Conservation (phyloP, 2,329 filamentous ascomycete species). For the Reticulascus tulasneorum region DNA sequence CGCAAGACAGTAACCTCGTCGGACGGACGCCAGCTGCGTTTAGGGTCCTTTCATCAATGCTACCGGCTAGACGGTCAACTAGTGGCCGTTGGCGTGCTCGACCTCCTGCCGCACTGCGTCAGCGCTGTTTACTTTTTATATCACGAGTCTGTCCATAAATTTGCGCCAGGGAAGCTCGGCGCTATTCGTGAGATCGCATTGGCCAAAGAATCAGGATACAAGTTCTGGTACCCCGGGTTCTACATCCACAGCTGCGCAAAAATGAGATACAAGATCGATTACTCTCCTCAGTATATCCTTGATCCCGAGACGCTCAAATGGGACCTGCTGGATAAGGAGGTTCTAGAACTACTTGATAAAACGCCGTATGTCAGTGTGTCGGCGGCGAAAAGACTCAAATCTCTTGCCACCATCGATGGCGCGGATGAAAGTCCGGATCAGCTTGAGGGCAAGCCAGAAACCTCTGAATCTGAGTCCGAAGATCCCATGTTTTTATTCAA, state of each 20-base stretch:
- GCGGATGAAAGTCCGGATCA: conserved; percentile 17
- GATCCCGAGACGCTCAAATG: conserved; percentile 64
- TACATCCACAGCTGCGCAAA: conserved; percentile 80
- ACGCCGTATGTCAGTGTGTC: conserved; percentile 54
- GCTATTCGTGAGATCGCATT: conserved; percentile 70
- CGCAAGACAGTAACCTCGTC: conserved; percentile 37
- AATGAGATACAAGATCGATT: conserved; percentile 84
- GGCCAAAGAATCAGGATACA: conserved; percentile 64
- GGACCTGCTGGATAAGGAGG: conserved; percentile 52
- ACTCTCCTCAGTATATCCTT: conserved; percentile 68
- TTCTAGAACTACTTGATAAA: conserved; percentile 46
- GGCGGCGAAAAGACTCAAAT: conserved; percentile 11
- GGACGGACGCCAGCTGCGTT: conserved; percentile 47
- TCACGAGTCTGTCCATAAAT: conserved; percentile 66
- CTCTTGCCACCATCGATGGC: conserved; percentile 13
- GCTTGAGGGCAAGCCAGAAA: too few species aligned
- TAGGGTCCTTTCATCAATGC: conserved; percentile 79
- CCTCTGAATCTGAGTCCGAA: conserved; percentile 16
- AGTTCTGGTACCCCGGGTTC: conserved; percentile 76
- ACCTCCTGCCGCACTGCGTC: conserved; percentile 71
- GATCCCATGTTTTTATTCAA: conserved; percentile 44
- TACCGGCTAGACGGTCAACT: conserved; percentile 73
- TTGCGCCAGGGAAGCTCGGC: conserved; percentile 70
- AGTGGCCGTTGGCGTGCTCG: conserved; percentile 72
- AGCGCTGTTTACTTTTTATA: conserved; percentile 84